Evolutionary conservation across 2,329 filamentous ascomycete species (phyloP).

Genomic region (Metarhizium brunneum): DNA sequence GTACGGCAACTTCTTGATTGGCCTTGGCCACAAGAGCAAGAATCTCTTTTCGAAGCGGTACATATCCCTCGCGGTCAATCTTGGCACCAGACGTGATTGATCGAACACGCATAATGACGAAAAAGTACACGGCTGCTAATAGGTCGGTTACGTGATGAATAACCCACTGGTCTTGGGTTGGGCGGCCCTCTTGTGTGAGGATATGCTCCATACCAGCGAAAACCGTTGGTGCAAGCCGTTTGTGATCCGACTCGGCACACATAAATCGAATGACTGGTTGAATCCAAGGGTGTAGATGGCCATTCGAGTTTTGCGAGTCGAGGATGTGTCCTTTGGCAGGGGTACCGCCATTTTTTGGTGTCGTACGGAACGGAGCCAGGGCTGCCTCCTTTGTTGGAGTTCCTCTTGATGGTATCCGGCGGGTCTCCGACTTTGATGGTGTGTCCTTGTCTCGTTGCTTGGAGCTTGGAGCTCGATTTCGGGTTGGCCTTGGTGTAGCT

Average conservation of each 20-base stretch:
- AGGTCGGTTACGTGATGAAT: constrained; percentile 41
- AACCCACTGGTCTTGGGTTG: constrained; percentile 39
- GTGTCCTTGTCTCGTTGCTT: constrained; percentile 18
- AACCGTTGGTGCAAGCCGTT: constrained; percentile 59
- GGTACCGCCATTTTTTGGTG: constrained; percentile 25
- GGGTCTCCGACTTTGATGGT: constrained; percentile 17
- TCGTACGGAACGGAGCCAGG: constrained; percentile 33
- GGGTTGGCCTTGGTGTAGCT: constrained; percentile 19
- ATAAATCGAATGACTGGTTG: constrained; percentile 58
- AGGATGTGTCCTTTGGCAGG: constrained; percentile 20
- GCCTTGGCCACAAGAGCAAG: constrained; percentile 31
- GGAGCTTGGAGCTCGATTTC: constrained; percentile 24
- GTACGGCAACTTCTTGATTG: constrained; percentile 29
- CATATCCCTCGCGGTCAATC: constrained; percentile 34
- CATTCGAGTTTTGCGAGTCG: constrained; percentile 14
- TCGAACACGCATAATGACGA: constrained; percentile 43
- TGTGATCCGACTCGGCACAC: constrained; percentile 48
- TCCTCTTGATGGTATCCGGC: constrained; percentile 27
- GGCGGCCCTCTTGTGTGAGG: constrained; percentile 30
- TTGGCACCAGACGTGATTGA: constrained; percentile 28
- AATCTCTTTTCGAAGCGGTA: constrained; percentile 34
- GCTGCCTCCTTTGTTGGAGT: constrained; percentile 39
- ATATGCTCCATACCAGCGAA: constrained; percentile 62
- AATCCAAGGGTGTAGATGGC: constrained; percentile 54
- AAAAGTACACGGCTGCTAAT: constrained; percentile 51